Base-by-base conservation (phyloP, 2,329 filamentous ascomycete species). In the Domatiomyces globalis region DNA sequence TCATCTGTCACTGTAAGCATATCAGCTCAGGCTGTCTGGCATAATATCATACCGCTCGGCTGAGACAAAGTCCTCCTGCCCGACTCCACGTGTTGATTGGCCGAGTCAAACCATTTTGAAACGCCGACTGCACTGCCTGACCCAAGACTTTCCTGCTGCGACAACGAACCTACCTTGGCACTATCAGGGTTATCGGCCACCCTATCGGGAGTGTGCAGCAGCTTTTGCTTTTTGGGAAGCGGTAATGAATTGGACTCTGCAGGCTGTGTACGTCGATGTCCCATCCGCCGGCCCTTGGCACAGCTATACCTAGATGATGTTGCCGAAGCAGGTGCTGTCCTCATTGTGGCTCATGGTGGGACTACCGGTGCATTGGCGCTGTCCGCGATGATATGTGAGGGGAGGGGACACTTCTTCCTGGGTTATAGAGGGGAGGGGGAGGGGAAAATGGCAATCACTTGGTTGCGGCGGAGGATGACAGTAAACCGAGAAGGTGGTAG, bases 101-200 rank as follows among this genome's bases (percentile, higher is more conserved):
- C 58, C 19, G 44, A 51, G 18, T 53, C 48, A 50, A 61, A 61
- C 59, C 59, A 61, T 43, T 57, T 57, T 29, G 54, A 50, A 4
- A 54, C 57, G 42, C 57, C 60, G 46, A 53, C 51, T 42, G 59
- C 57, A 27, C 57, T 58, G 20, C 56, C 55, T 12, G 53, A 49
- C 15, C 22, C 47, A 39, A 10, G 2, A 10, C 33, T 39, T 39
- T 39, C 33, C 33, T 39, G 33, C 33, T 39, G 33, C 33, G 33
- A 15, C 33, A 39, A 39, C 33, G 33, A 39, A 39, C 33, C 33
- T 10, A 39, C 33, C 33, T 39, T 39, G 33, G 33, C 12, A 39
- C 10, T 15, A 39, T 39, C 33, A 5, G 15, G 5, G 33, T 39
- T 10, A 10, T 39, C 10, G 33, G 10, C 10, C 33, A 10, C 12